These are phyloP conservation scores for Cyclostephanos invisitatus DNA, from an alignment of 108 stramenopile species.

Conservation along the genomic window DNA sequence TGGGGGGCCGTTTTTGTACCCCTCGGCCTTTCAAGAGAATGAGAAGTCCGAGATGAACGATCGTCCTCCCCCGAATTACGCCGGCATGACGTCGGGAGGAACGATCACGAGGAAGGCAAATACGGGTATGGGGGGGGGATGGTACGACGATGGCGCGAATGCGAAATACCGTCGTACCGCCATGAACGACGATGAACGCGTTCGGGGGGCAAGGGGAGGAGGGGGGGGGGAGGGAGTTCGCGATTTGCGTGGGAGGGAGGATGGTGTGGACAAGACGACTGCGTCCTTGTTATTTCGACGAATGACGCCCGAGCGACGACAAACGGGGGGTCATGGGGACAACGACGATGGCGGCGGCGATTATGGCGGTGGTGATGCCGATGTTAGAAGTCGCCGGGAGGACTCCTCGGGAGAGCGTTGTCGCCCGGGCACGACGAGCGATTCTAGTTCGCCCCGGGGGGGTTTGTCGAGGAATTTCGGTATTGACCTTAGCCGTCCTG, in stretches of 20 bases:
- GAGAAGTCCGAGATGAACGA: conserved; percentile 36
- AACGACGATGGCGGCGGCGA: no score
- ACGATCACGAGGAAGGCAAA: no score
- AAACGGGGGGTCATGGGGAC: no score
- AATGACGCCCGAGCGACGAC: neutral
- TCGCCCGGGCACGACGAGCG: no score
- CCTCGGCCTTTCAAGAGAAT: conserved; percentile 10
- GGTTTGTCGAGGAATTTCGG: no score
- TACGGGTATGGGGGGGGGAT: neutral
- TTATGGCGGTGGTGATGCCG: no score
- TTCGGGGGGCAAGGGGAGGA: neutral
- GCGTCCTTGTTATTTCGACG: neutral
- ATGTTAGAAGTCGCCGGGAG: no score
- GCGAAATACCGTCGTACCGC: neutral
- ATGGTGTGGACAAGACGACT: neutral
- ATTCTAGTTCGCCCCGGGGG: no score
- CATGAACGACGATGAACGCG: no score
- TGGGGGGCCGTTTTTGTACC: neutral
- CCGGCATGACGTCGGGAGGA: neutral
- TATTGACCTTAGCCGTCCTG: no score
- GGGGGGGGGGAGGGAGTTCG: neutral
- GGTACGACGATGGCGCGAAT: no score
- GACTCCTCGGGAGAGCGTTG: no score
- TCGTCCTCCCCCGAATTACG: conserved; percentile 1
- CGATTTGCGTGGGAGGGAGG: neutral